A percentile compares a stretch with the other conserved stretches of the same genome.
Conservation (phyloP, 2,329 filamentous ascomycete species). For the Ophiostoma triangulosporum region DNA sequence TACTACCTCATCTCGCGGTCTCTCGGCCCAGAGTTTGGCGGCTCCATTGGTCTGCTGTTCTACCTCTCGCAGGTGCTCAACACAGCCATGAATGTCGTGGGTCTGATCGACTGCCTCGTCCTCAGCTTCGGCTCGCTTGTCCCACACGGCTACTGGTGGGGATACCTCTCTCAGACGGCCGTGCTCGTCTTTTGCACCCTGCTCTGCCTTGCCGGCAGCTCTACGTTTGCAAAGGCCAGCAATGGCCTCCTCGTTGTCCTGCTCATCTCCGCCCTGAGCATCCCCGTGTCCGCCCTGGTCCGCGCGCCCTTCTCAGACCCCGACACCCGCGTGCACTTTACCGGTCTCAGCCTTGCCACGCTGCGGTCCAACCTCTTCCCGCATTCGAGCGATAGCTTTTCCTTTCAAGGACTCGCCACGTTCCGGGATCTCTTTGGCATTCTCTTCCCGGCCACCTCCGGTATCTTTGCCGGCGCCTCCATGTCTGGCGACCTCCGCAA, state of each 20-base stretch:
- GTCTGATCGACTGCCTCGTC: slow-evolving; percentile 68
- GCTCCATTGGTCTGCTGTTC: slow-evolving; percentile 76
- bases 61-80: slow-evolving; percentile 85
- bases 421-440: slow-evolving; percentile 80
- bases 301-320: slow-evolving; percentile 52
- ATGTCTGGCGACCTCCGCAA: slow-evolving; percentile 81
- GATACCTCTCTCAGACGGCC: slow-evolving; percentile 61
- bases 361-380: slow-evolving; percentile 64
- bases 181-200: slow-evolving; percentile 58
- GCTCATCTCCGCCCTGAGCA: slow-evolving; percentile 61
- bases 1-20: slow-evolving; percentile 83
- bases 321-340: slow-evolving; percentile 56
- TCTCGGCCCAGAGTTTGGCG: slow-evolving; percentile 76
- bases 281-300: slow-evolving; percentile 63
- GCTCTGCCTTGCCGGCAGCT: slow-evolving; percentile 67
- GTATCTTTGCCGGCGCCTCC: slow-evolving; percentile 59
- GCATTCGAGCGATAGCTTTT: slow-evolving; percentile 43
- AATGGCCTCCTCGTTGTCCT: slow-evolving; percentile 62
- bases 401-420: slow-evolving; percentile 49
- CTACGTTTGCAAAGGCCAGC: slow-evolving; percentile 67
- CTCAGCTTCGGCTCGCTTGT: slow-evolving; percentile 59
- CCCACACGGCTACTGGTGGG: slow-evolving; percentile 60
- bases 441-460: slow-evolving; percentile 59
- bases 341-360: slow-evolving; percentile 58
- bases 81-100: slow-evolving; percentile 76